These are phyloP conservation scores for Trapa incisa DNA, from an alignment of 345 rosid genomes.

Conservation along the genomic window DNA sequence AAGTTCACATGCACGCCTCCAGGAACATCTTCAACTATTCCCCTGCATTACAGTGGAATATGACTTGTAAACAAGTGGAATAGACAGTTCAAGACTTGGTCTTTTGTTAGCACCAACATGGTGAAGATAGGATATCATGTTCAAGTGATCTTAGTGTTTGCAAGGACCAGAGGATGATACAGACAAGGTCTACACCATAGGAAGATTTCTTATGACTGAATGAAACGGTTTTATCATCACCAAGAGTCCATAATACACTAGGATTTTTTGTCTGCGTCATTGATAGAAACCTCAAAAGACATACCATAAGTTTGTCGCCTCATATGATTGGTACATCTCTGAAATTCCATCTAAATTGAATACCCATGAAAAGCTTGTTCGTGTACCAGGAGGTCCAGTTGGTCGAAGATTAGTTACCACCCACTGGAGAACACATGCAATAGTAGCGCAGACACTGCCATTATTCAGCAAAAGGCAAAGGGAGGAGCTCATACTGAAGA, in stretches of 20 bases:
- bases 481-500: background rate
- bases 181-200: background rate
- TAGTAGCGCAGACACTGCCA: background rate
- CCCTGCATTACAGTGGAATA: constrained; percentile 30
- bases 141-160: background rate
- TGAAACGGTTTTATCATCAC: constrained; percentile 1
- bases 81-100: background rate
- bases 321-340: constrained; percentile 70
- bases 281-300: background rate
- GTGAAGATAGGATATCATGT: background rate
- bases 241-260: background rate
- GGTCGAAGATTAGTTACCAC: constrained; percentile 74
- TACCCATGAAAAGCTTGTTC: constrained; percentile 68
- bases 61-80: background rate
- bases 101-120: background rate
- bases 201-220: background rate
- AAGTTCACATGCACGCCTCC: constrained; percentile 83
- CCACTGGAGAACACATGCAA: constrained; percentile 44
- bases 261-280: background rate
- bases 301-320: constrained; percentile 86
- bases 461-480: background rate
- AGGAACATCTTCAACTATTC: constrained; percentile 74
- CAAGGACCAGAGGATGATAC: background rate
- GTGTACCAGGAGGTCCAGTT: constrained; percentile 19
- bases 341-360: constrained; percentile 75